Evolutionary conservation across 1,284 basidiomycete genomes (phyloP).

Genomic region (Sphagnurus paluster): DNA sequence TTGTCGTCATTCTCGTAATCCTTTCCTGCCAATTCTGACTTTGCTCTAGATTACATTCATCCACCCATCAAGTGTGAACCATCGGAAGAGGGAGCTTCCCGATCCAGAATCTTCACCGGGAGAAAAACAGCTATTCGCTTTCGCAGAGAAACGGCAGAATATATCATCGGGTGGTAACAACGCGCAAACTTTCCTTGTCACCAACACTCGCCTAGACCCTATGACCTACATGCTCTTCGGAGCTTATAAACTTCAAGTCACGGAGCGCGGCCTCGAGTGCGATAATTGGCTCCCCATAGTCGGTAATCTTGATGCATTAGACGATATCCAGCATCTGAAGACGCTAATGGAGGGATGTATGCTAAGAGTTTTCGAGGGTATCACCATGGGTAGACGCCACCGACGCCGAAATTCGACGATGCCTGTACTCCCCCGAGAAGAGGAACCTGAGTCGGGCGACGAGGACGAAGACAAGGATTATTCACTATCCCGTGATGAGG

Average conservation of each 20-base stretch:
- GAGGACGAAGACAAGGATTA: constrained; percentile 52
- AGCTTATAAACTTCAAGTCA: constrained; percentile 74
- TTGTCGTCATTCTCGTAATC: constrained; percentile 21
- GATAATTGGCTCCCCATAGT: constrained; percentile 91
- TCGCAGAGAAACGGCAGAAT: constrained; percentile 84
- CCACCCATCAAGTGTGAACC: constrained; percentile 88
- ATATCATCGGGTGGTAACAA: constrained; percentile 49
- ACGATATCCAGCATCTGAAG: constrained; percentile 87
- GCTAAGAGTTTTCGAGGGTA: constrained; percentile 91
- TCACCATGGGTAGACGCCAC: constrained; percentile 51
- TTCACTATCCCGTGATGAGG: constrained; percentile 63
- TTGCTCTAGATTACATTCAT: constrained; percentile 63
- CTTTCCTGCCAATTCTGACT: constrained; percentile 3
- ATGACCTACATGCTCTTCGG: constrained; percentile 94
- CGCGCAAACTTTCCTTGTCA: constrained; percentile 73
- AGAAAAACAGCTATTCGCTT: constrained; percentile 85
- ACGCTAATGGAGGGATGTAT: constrained; percentile 82
- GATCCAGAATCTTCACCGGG: constrained; percentile 35
- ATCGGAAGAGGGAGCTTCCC: constrained; percentile 61
- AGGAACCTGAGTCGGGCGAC: constrained; percentile 64
- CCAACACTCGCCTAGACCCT: constrained; percentile 86
- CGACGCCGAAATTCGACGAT: constrained; percentile 31
- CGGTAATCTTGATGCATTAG: constrained; percentile 77
- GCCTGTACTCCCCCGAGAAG: constrained; percentile 46
- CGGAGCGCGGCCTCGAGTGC: constrained; percentile 75